Evolutionary conservation across 257 asterid genomes (phyloP).

Genomic region (Penstemon eatonii): DNA sequence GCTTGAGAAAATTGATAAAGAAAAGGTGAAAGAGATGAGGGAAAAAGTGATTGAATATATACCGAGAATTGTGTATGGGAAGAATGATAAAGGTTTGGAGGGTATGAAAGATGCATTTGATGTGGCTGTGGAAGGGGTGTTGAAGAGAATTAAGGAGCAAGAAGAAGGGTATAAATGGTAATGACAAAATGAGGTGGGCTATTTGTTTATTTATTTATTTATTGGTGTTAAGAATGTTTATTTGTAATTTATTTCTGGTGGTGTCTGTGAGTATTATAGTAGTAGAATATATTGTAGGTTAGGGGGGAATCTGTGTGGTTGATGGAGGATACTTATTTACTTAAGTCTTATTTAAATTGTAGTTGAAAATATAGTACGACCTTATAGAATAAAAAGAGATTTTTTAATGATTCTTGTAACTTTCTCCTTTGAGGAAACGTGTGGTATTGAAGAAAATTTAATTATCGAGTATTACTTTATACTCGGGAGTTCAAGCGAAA

Average conservation of each 20-base stretch:
- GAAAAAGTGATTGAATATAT: conserved; percentile 59
- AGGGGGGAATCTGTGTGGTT: no score
- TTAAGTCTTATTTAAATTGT: no score
- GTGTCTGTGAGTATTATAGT: no score
- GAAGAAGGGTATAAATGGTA: conserved; percentile 47
- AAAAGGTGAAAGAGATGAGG: conserved; percentile 54
- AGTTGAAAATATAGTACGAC: no score
- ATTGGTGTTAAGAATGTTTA: background rate
- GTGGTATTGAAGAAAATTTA: no score
- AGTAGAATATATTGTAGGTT: no score
- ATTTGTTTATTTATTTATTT: background rate
- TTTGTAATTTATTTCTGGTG: background rate
- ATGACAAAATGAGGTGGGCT: background rate
- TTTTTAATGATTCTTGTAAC: no score
- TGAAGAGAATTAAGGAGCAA: conserved; percentile 53
- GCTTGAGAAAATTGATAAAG: conserved; percentile 43
- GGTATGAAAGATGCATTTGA: conserved; percentile 81
- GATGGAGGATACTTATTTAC: no score
- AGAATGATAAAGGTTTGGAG: conserved; percentile 46
- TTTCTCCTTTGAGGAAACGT: no score
- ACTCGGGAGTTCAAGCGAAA: no score
- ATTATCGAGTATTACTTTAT: no score
- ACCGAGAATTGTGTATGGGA: conserved; percentile 58
- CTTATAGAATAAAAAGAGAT: no score
- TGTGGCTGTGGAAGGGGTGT: conserved; percentile 65